Evolutionary conservation across 768 basidiomycete genomes (phyloP).

Genomic region (Boletus coccyginus): DNA sequence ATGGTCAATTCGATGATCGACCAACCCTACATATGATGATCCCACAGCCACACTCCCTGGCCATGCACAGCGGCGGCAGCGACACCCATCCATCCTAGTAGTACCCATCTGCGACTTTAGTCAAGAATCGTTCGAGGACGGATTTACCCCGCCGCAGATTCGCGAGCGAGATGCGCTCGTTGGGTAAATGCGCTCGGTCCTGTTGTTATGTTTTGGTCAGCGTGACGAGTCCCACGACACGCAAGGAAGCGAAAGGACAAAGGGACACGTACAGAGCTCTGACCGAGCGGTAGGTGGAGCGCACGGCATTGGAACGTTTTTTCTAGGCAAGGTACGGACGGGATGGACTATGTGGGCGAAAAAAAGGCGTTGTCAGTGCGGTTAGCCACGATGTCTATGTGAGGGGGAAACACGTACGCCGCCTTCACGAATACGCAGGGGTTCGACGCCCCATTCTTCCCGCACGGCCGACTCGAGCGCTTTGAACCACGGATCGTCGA

Average conservation of each 20-base stretch:
- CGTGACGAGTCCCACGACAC: neutral
- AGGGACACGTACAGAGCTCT: conserved; percentile 64
- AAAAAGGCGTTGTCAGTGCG: neutral
- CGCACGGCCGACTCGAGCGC: conserved; percentile 79
- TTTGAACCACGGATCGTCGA: conserved; percentile 83
- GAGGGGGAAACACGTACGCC: conserved; percentile 53
- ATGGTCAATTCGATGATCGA: no score
- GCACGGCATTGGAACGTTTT: conserved; percentile 87
- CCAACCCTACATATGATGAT: no score
- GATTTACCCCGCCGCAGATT: conserved; percentile 79
- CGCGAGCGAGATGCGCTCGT: conserved; percentile 84
- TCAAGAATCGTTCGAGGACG: conserved; percentile 72
- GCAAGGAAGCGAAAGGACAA: no score
- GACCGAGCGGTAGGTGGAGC: conserved; percentile 92
- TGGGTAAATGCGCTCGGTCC: conserved; percentile 92
- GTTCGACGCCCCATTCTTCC: conserved; percentile 85
- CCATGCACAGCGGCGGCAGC: no score
- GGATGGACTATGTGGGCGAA: conserved; percentile 65
- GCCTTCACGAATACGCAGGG: conserved; percentile 89
- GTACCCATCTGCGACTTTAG: conserved; percentile 42
- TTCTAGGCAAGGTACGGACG: conserved; percentile 91
- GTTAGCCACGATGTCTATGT: neutral
- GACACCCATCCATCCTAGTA: no score
- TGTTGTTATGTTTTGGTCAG: conserved; percentile 21
- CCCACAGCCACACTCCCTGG: no score